These are phyloP conservation scores for Euphorbia neoarborescens DNA, from an alignment of 441 rosid species.

Conservation along the genomic window DNA sequence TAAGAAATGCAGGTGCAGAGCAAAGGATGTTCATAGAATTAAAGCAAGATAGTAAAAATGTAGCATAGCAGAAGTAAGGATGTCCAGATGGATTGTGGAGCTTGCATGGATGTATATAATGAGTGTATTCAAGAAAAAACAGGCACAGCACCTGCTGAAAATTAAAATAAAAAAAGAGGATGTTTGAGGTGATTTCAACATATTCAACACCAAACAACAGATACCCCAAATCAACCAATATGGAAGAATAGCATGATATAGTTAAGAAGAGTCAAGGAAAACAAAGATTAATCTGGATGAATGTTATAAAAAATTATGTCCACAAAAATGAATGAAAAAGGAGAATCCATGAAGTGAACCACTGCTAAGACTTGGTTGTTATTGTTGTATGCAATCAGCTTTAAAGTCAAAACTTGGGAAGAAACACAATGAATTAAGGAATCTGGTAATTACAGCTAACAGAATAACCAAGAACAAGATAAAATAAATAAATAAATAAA, in stretches of 20 bases:
- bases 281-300: background rate
- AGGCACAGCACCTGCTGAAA: too few species aligned
- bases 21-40: background rate
- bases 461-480: background rate
- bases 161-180: background rate
- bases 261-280: background rate
- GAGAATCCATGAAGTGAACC: background rate
- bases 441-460: background rate
- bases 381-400: background rate
- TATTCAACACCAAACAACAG: background rate
- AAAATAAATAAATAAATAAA: background rate
- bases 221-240: background rate
- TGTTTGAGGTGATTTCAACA: background rate
- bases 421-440: background rate
- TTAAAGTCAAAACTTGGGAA: background rate
- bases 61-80: background rate
- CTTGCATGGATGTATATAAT: background rate
- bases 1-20: background rate
- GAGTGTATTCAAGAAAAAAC: background rate
- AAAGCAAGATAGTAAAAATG: background rate
- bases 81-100: background rate
- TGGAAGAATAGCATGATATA: background rate
- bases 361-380: background rate
- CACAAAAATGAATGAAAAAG: background rate
- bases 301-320: background rate